A percentile compares a stretch with the other conserved stretches of the same genome.
These are phyloP conservation scores for Fraxinus platypoda DNA, from an alignment of 305 asterid species.

Conservation along the genomic window DNA sequence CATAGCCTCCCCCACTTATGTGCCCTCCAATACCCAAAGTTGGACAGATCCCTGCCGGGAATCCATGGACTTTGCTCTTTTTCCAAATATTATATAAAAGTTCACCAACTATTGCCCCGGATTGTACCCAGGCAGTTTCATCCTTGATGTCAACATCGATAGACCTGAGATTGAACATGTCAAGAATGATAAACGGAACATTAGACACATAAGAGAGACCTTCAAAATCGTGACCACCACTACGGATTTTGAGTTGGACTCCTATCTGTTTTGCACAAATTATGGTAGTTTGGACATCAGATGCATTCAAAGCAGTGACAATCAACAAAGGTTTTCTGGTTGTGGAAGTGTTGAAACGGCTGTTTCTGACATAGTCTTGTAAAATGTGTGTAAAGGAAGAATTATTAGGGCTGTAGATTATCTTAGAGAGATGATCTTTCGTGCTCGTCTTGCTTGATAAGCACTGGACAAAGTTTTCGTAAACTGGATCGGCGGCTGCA, in stretches of 20 bases:
- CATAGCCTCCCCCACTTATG: conserved; percentile 44
- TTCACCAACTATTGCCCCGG: conserved; percentile 42
- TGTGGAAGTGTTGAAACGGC: conserved; percentile 33
- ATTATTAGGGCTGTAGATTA: conserved; percentile 23
- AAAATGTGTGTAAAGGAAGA: conserved; percentile 19
- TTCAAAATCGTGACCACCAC: conserved; percentile 52
- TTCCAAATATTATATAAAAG: conserved; percentile 36
- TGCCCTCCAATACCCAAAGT: conserved; percentile 48
- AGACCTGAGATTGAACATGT: conserved; percentile 26
- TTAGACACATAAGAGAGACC: conserved; percentile 32
- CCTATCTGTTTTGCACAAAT: conserved; percentile 24
- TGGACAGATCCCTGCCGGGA: conserved; percentile 38
- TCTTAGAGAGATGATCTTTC: conserved; percentile 1
- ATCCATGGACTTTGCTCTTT: conserved; percentile 32
- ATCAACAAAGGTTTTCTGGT: conserved; percentile 32
- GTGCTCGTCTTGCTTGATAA: conserved; percentile 10
- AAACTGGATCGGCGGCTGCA: not conserved
- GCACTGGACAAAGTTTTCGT: conserved; percentile 24
- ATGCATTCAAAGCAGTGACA: conserved; percentile 28
- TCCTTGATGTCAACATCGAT: conserved; percentile 14
- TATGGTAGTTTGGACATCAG: conserved; percentile 32
- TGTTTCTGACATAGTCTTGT: conserved; percentile 31
- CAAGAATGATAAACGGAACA: conserved; percentile 17
- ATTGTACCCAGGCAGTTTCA: conserved; percentile 36
- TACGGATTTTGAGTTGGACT: conserved; percentile 28